Conservation (phyloP, 305 asterid genomes). For the Fraxinus dipetala region DNA sequence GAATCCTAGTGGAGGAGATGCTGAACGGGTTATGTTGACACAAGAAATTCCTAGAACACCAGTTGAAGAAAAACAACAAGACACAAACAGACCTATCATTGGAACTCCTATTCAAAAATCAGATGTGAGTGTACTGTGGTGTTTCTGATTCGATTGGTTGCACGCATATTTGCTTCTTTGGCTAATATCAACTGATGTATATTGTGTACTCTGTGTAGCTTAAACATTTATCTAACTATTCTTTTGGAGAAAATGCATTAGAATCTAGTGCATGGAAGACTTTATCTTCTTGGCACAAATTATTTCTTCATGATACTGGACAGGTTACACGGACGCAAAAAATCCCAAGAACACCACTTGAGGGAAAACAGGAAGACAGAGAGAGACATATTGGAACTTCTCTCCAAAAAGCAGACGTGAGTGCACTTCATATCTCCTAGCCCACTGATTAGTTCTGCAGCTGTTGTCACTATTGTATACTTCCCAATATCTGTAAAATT, state of each 20-base stretch:
- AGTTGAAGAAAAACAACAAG: slow-evolving; percentile 38
- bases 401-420: not conserved
- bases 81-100: slow-evolving; percentile 27
- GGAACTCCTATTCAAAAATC: slow-evolving; percentile 42
- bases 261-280: not conserved
- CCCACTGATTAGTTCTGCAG: not conserved
- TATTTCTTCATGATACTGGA: not conserved
- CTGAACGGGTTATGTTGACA: slow-evolving; percentile 36
- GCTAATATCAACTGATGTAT: not conserved
- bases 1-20: slow-evolving; percentile 34
- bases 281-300: not conserved
- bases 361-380: not conserved
- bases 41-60: slow-evolving; percentile 41
- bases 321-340: not conserved
- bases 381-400: not conserved
- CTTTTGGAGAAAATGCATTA: not conserved
- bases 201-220: not conserved
- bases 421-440: not conserved
- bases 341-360: not conserved
- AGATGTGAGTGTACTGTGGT: slow-evolving; percentile 41
- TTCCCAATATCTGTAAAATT: not conserved
- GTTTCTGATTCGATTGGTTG: not conserved
- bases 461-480: not conserved
- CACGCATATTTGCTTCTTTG: not conserved
- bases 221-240: not conserved